Conservation (phyloP, 805 yeast genomes). For the Tetrapisispora phaffii region DNA sequence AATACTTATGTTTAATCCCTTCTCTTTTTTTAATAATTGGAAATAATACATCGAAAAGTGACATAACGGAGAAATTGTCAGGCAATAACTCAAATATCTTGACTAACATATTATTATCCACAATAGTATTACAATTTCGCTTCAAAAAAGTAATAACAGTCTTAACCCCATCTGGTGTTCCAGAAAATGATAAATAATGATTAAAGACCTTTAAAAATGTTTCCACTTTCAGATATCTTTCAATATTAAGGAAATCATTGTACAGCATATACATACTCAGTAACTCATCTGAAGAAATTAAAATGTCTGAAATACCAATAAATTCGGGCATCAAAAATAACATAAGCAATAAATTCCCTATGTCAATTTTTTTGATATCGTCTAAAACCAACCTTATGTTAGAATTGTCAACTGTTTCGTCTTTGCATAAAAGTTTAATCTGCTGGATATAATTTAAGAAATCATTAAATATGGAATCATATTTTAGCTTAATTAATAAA, state of each 20-base stretch:
- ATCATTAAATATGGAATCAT: slow-evolving; percentile 3
- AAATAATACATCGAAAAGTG: slow-evolving; percentile 10
- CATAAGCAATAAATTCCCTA: slow-evolving; percentile 10
- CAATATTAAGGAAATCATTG: slow-evolving; percentile 22
- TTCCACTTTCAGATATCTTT: slow-evolving; percentile 6
- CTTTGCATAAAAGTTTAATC: background rate
- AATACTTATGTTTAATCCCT: slow-evolving; percentile 4
- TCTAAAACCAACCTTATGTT: slow-evolving; percentile 2
- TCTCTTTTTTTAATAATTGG: slow-evolving; percentile 10
- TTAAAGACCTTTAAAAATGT: slow-evolving; percentile 13
- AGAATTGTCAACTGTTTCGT: background rate
- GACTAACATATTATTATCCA: slow-evolving; percentile 5
- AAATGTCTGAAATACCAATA: slow-evolving; percentile 1
- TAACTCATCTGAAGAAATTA: slow-evolving; percentile 4
- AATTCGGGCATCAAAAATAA: slow-evolving; percentile 6
- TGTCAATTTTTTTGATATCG: slow-evolving; percentile 14
- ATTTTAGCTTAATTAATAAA: slow-evolving; percentile 14
- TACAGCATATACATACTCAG: slow-evolving; percentile 12
- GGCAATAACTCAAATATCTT: slow-evolving; percentile 16
- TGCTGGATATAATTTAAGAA: slow-evolving; percentile 9
- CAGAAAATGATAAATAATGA: slow-evolving; percentile 10
- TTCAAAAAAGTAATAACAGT: slow-evolving; percentile 11
- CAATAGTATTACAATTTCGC: slow-evolving; percentile 12
- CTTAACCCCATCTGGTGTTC: slow-evolving; percentile 5
- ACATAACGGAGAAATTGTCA: slow-evolving; percentile 6